phyloP scores from a whole-genome alignment of 208 protist genomes.

The Herpetomonas tarakana region DNA sequence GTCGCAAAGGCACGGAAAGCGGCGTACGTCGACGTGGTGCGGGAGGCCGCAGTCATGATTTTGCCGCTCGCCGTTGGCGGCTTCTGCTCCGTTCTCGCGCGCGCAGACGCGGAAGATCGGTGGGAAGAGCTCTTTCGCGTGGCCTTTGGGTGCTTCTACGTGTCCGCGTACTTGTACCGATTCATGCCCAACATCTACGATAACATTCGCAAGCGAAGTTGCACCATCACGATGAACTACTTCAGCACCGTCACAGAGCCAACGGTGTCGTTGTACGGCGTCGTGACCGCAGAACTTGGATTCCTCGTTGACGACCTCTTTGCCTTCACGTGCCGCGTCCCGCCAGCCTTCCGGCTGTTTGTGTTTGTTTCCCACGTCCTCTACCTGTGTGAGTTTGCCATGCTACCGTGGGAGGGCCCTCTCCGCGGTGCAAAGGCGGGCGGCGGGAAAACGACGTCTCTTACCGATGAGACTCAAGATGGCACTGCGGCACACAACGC shows the following conservation, averaged over 20 bases:
- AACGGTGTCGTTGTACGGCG: constrained; percentile 16
- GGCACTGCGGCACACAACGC: background rate
- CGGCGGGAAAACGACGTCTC: background rate
- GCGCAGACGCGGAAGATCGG: background rate
- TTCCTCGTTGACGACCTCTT: constrained; percentile 82
- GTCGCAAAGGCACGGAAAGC: constrained; percentile 29
- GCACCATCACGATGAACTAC: constrained; percentile 56
- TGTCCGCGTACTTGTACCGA: constrained; percentile 60
- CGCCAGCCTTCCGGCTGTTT: constrained; percentile 50
- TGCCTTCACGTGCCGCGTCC: constrained; percentile 76
- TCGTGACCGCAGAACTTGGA: constrained; percentile 45
- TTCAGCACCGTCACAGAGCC: constrained; percentile 22
- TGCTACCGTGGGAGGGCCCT: constrained; percentile 67
- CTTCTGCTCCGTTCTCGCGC: constrained; percentile 7
- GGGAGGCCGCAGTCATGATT: constrained; percentile 46
- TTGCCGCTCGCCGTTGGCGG: constrained; percentile 21
- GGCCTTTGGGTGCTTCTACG: constrained; percentile 58
- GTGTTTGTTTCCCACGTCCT: constrained; percentile 56
- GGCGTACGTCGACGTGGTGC: constrained; percentile 64
- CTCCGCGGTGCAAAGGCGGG: constrained; percentile 8
- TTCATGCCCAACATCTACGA: constrained; percentile 81
- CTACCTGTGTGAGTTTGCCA: constrained; percentile 55
- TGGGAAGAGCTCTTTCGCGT: constrained; percentile 47
- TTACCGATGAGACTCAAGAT: background rate
- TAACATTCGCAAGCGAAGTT: constrained; percentile 74